phyloP scores from a whole-genome alignment of 2,329 filamentous ascomycete genomes.

The Polytolypa hystricis region DNA sequence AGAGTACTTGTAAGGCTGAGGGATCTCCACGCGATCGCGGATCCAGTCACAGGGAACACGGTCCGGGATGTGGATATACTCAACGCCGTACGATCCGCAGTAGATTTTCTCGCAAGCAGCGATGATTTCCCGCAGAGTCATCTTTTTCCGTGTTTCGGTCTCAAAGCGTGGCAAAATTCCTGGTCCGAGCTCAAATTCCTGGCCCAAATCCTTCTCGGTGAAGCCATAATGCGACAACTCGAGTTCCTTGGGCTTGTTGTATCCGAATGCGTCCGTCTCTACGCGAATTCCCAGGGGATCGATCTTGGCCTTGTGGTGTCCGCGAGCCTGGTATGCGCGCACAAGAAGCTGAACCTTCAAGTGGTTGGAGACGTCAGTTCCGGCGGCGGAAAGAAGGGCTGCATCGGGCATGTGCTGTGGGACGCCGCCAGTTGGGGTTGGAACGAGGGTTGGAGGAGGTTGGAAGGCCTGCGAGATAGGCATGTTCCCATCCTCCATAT shows the following conservation, averaged over 20 bases:
- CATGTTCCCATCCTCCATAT: slow-evolving; percentile 98
- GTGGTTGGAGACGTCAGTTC: slow-evolving; percentile 84
- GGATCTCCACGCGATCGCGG: slow-evolving; percentile 85
- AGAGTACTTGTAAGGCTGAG: slow-evolving; percentile 90
- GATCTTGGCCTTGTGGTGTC: slow-evolving; percentile 96
- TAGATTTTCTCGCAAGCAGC: slow-evolving; percentile 89
- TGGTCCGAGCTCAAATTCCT: slow-evolving; percentile 82
- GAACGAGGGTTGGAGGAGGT: slow-evolving; percentile 83
- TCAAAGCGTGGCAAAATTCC: slow-evolving; percentile 93
- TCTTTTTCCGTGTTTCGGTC: slow-evolving; percentile 78
- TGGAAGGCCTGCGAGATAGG: slow-evolving; percentile 95
- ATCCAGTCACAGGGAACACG: slow-evolving; percentile 98
- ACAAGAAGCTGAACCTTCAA: slow-evolving; percentile 96
- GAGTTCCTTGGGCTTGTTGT: slow-evolving; percentile 82
- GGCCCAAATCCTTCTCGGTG: slow-evolving; percentile 83
- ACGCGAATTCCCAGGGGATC: slow-evolving; percentile 90
- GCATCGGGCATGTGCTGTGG: slow-evolving; percentile 60
- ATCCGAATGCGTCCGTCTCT: slow-evolving; percentile 71
- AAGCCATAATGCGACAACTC: slow-evolving; percentile 91
- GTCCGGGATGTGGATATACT: slow-evolving; percentile 98
- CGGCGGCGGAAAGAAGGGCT: slow-evolving; percentile 53
- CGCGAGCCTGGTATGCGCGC: slow-evolving; percentile 92
- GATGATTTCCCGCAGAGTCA: slow-evolving; percentile 92
- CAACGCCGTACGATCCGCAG: slow-evolving; percentile 92
- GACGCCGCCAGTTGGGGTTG: slow-evolving; percentile 66